Evolutionary conservation across 208 protist species (phyloP), one percentile per base, ranked within the genome.

Genomic region (Trypanosoma lewisi): DNA sequence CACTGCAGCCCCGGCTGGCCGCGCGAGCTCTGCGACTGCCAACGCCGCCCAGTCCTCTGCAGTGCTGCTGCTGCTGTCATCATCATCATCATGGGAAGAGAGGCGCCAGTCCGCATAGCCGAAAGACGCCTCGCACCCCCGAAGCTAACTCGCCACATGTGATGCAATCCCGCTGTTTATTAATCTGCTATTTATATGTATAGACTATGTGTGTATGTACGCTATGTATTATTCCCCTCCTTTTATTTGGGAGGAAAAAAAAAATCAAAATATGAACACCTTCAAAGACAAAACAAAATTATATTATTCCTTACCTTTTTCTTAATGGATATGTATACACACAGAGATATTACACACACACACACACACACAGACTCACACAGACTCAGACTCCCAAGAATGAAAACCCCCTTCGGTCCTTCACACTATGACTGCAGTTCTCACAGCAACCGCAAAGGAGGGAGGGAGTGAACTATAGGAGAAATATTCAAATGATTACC

Each of bases 11-110:
- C 62, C 0, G 53, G 52, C 12, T 65, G 74, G 25, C 82, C 80
- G 7, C 67, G 64, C 30, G 67, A 80, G 56, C 78, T 83, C 71
- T 95, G 88, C 23, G 88, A 95, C 65, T 92, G 83, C 27, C 48
- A 72, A 17, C 87, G 78, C 11, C 56, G 37, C 9, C 55, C 19
- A 36, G 27, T 31, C 12, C 11, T 34, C 9, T 39, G 28, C 7
- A 7, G 12, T n/a, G 39, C 39, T 37, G 7, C 30, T 19, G n/a
- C 3, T 9, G n/a, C 4, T 56, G 21, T 30, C 19, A 37, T 4
- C 21, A 57, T 5, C 19, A 21, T 17, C 12, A 17, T 14, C 39
- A 33, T 4, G 17, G 8, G 23, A 61, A 4, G 17, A 19, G 23
- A 61, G 8, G 33, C 17, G 2, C n/a, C 47, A 19, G 9, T 42